Conservation (phyloP, 139 green algal species). For the Ettlia oleoabundans region DNA sequence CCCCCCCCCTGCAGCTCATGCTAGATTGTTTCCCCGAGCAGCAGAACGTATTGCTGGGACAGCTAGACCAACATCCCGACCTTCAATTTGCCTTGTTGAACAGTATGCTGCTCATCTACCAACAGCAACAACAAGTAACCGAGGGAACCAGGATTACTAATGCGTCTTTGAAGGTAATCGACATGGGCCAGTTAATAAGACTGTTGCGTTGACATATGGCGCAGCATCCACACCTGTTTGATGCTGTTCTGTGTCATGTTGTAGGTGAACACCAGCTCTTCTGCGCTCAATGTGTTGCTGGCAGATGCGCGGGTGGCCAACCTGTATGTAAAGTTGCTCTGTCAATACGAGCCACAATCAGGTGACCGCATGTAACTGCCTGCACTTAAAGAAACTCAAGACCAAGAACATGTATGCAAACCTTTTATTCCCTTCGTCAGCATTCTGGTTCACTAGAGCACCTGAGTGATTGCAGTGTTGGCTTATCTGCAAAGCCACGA, state of each 20-base stretch:
- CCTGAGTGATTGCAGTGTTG: constrained; percentile 43
- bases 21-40: constrained; percentile 44
- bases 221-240: too few species aligned
- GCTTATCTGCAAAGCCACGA: constrained; percentile 65
- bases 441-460: neutral
- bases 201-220: neutral
- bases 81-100: constrained; percentile 52
- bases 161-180: too few species aligned
- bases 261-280: neutral
- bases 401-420: neutral
- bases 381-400: too few species aligned
- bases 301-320: constrained; percentile 31
- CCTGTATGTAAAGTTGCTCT: constrained; percentile 62
- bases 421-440: neutral
- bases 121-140: too few species aligned
- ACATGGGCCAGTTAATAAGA: too few species aligned
- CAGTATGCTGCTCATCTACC: constrained; percentile 19
- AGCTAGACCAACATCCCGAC: constrained; percentile 32
- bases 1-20: constrained; percentile 30
- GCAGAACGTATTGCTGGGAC: constrained; percentile 40
- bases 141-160: too few species aligned
- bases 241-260: too few species aligned
- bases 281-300: constrained; percentile 10
- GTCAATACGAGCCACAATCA: constrained; percentile 58
- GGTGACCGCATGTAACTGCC: neutral